phyloP scores from a whole-genome alignment of 2,329 filamentous ascomycete species.

The Penicillium sp. region DNA sequence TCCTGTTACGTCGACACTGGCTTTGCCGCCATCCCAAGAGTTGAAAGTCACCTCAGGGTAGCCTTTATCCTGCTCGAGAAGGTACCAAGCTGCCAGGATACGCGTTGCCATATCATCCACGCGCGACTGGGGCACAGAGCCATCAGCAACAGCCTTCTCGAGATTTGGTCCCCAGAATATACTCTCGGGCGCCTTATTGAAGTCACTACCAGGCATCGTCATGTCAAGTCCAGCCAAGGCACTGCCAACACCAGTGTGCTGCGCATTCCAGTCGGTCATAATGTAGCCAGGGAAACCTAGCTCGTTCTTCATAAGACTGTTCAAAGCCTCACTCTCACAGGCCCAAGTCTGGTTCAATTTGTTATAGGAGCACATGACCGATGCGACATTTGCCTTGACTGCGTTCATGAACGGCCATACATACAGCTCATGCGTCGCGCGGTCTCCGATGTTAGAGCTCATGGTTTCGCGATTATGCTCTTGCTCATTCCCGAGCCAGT shows the following conservation, averaged over 20 bases:
- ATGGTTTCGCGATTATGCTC: slow-evolving; percentile 42
- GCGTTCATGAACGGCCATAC: slow-evolving; percentile 76
- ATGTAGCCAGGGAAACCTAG: slow-evolving; percentile 79
- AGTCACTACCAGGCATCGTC: slow-evolving; percentile 69
- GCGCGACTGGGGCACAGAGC: slow-evolving; percentile 55
- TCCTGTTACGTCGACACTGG: slow-evolving; percentile 38
- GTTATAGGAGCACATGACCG: slow-evolving; percentile 51
- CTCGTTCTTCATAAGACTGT: slow-evolving; percentile 74
- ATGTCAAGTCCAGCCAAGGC: slow-evolving; percentile 76
- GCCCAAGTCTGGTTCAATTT: slow-evolving; percentile 76
- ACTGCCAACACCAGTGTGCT: slow-evolving; percentile 65
- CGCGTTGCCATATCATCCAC: slow-evolving; percentile 61
- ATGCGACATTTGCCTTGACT: slow-evolving; percentile 61
- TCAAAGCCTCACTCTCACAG: slow-evolving; percentile 78
- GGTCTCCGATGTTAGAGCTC: slow-evolving; percentile 64
- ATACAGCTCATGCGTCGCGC: slow-evolving; percentile 73
- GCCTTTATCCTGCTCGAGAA: slow-evolving; percentile 46
- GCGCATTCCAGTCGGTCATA: slow-evolving; percentile 76
- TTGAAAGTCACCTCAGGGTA: slow-evolving; percentile 47
- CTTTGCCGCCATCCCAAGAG: slow-evolving; percentile 43
- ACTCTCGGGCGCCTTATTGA: slow-evolving; percentile 22
- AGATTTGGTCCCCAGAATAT: slow-evolving; percentile 41
- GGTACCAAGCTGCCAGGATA: slow-evolving; percentile 51
- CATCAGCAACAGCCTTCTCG: slow-evolving; percentile 58
- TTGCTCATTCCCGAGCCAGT: slow-evolving; percentile 65